These are phyloP conservation scores for Fusarium lyarnte DNA, from an alignment of 2,329 filamentous ascomycete species.

Conservation along the genomic window DNA sequence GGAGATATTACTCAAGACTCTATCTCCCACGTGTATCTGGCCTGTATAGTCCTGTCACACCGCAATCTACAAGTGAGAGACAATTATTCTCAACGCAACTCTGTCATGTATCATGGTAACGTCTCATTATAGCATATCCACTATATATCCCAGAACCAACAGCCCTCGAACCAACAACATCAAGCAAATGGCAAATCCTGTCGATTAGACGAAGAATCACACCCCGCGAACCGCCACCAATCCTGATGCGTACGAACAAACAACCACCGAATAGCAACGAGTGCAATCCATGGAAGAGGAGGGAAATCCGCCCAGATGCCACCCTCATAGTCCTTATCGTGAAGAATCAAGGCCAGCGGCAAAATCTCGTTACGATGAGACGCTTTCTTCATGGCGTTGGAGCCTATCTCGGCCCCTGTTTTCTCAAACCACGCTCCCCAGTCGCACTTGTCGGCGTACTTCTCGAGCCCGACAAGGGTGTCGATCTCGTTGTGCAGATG, in stretches of 20 bases:
- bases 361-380: conserved; percentile 32
- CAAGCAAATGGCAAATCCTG: conserved; percentile 50
- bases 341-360: conserved; percentile 40
- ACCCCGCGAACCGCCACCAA: conserved; percentile 50
- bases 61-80: not conserved
- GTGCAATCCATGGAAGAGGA: conserved; percentile 41
- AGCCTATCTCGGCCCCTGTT: conserved; percentile 20
- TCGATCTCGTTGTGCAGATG: conserved; percentile 54
- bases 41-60: not conserved
- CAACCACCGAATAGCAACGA: conserved; percentile 47
- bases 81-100: not conserved
- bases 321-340: conserved; percentile 42
- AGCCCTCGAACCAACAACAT: not conserved
- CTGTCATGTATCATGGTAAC: not conserved
- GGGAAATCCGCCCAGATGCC: conserved; percentile 43
- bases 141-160: not conserved
- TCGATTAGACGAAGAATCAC: conserved; percentile 43
- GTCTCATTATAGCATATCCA: not conserved
- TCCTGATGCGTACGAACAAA: conserved; percentile 48
- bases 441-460: conserved; percentile 49
- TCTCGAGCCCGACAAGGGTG: conserved; percentile 47
- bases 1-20: not conserved
- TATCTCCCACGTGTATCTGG: not conserved
- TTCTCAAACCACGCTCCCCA: conserved; percentile 47
- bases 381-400: conserved; percentile 25